Conservation (phyloP, 2,329 filamentous ascomycete species). For the Talaromyces verruculosus region DNA sequence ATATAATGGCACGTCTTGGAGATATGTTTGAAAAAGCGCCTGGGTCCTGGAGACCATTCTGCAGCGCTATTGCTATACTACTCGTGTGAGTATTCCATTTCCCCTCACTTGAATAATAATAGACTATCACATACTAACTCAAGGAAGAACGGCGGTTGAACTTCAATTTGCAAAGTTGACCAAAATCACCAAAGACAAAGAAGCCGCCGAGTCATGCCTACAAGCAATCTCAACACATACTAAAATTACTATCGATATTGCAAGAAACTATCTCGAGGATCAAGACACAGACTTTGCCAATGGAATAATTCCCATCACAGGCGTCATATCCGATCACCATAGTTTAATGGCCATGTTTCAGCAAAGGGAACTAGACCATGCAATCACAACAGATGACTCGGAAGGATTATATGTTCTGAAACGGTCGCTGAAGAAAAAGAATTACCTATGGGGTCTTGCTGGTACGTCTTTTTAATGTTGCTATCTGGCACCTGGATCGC, state of each 20-base stretch:
- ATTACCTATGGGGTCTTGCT: slow-evolving; percentile 9
- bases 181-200: too few relatives aligned
- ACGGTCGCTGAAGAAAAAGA: neutral
- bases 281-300: neutral
- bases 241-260: slow-evolving; percentile 9
- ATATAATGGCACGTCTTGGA: neutral
- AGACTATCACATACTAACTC: neutral
- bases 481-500: neutral
- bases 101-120: neutral
- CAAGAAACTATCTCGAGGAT: slow-evolving; percentile 13
- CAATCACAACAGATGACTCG: neutral
- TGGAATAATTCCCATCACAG: slow-evolving; percentile 7
- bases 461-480: neutral
- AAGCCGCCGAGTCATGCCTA: neutral
- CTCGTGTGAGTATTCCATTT: neutral
- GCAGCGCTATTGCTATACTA: slow-evolving; percentile 13
- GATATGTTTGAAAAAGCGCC: slow-evolving; percentile 11
- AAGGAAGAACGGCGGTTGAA: neutral
- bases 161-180: slow-evolving; percentile 1
- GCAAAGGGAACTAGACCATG: neutral
- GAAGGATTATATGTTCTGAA: neutral
- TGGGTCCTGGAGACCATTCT: slow-evolving; percentile 19
- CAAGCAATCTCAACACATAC: neutral
- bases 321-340: slow-evolving; percentile 12
- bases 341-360: neutral